Base-by-base conservation (phyloP, 2,329 filamentous ascomycete species). In the Exophiala sp. region DNA sequence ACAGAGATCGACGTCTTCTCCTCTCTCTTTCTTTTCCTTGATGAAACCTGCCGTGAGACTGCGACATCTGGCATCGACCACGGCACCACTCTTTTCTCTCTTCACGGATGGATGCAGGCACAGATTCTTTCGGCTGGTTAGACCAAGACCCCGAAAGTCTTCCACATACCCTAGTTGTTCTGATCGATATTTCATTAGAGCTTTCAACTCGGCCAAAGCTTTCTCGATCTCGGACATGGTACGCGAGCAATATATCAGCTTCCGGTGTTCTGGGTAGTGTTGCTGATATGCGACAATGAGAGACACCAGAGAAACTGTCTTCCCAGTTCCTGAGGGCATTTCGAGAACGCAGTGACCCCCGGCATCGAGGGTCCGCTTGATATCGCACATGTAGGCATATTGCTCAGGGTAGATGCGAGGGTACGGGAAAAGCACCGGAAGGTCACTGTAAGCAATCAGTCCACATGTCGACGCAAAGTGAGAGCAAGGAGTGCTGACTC, bases 161-260 rank as follows among this genome's bases (percentile, higher is more conserved):
- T 99, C 94, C 60, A 87, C 87, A 55, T 87, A 79, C 0, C 94
- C 94, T n/a, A 99, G 81, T 70, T 96, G 84, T 60, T 96, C 82
- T 5, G 89, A 78, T 12, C 94, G 87, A 67, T 96, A 97, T 68
- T 95, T 95, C 91, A 99, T 99, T 49, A 99, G 74, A 20, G 85
- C 86, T 69, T 94, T 91, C 64, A 99, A 71, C 72, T 99, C 94
- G 8, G 89, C 89, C 48, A 99, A 74, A 0, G 95, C 94, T 74
- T 99, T 99, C 70, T 99, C 94, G 66, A 99, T 99, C 75, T 99
- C 94, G 35, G 94, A 99, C 91, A 99, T 99, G 52, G 94, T 99
- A 75, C 94, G 91, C 60, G 94, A 99, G 77, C 94, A 99, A 73
- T 99, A 99, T 52, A 99, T 96, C 47, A 99, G 84, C 73, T 99